Base-by-base conservation (phyloP, 2,329 filamentous ascomycete genomes). In the Pseudovirgaria hyperparasitica region DNA sequence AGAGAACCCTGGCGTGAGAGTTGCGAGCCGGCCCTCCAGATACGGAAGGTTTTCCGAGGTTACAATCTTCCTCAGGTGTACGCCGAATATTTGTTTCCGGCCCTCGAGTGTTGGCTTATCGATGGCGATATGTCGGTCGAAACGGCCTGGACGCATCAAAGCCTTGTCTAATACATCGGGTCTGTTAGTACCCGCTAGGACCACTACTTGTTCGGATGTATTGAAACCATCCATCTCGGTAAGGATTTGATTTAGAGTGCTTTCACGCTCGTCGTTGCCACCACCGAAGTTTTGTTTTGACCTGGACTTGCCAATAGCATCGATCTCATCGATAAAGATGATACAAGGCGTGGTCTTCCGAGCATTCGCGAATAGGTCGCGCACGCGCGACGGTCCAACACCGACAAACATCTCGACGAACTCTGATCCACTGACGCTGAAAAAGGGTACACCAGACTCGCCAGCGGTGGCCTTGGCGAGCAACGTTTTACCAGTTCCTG, bases 221-320 rank as follows among this genome's bases (percentile, higher is more conserved):
- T 94, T 94, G 73, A 96, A 96, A 32, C 87, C 90, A 52, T 98
- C 90, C 90, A 98, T 98, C 55, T 98, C 90, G 1, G 90, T 98
- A 28, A 98, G 65, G 35, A 98, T 96, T 60, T 98, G 90, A 58
- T 98, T 98, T 16, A 98, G 74, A 0, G 90, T 98, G 25, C 82
- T 82, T 60, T 98, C 90, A 35, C 90, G 79, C 61, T 98, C 90
- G 49, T 98, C 90, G 48, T 96, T 96, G 35, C 90, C 90, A 37
- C 87, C 86, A 20, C 80, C 79, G 32, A 82, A 82, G 38, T 77
- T 79, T 19, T 77, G 72, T 50, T 93, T 92, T 13, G 76, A 67
- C 59, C 90, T 74, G 29, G 87, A 81, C 51, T 86, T 84, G 42
- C 90, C 90, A 45, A 98, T 94, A 31, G 90, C 90, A 53, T 98